Base-by-base conservation (phyloP, 2,329 filamentous ascomycete genomes). In the Penicillium vulpinum region DNA sequence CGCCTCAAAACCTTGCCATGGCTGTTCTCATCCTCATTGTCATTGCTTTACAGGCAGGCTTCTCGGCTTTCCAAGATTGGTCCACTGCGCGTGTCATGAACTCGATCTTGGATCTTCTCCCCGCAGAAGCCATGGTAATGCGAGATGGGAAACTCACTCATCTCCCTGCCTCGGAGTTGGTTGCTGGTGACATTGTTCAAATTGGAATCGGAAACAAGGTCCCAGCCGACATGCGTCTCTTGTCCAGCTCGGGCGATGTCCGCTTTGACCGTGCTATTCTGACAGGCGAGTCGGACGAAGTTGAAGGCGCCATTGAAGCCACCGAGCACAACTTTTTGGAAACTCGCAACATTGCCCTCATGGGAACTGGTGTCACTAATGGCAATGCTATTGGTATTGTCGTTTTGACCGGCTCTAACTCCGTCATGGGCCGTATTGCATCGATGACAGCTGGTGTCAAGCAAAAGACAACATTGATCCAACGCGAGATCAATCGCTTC, bases 241-340 rank as follows among this genome's bases (percentile, higher is more conserved):
- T 90, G 24, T 80, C 88, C 41, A 84, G 84, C 7, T 90, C 88
- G 0, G 85, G 85, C 0, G 89, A 92, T 72, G 83, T 85, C 33
- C 88, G 86, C 63, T 88, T 92, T 65, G 89, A 92, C 70, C 83
- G 88, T 6, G 86, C 88, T 2, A 88, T 92, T 43, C 75, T 92
- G 21, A 92, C 88, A 77, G 87, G 87, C 35, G 87, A 90, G 77
- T 87, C 88, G 1, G 78, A 85, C 6, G 87, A 89, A 24, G 75
- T 91, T 10, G 77, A 84, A 8, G 88, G 83, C 1, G 83, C 85
- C 0, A 81, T 87, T 9, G 81, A 89, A 15, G 82, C 80, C 1
- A 88, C 86, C 0, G 88, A 91, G 64, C 77, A 81, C 29, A 92
- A 92, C 71, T 91, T 90, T 68, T 84, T 93, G 31, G 89, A 92